Evolutionary conservation across 2,329 filamentous ascomycete genomes (phyloP).

Genomic region (Emmonsiellopsis sp.): DNA sequence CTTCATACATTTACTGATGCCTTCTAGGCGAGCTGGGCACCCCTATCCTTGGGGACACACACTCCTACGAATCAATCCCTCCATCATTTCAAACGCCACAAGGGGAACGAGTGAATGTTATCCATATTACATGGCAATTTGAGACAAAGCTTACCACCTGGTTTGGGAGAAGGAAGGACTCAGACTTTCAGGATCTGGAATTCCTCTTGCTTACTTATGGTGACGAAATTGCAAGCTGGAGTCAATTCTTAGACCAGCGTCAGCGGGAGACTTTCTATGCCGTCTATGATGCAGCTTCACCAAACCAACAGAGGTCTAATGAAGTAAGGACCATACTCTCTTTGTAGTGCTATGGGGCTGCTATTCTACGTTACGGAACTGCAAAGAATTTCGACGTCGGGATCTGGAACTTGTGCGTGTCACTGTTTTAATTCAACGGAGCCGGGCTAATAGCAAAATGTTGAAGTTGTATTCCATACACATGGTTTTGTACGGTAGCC

Average conservation of each 20-base stretch:
- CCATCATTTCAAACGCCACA: slow-evolving; percentile 6
- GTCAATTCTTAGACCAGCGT: slow-evolving; percentile 2
- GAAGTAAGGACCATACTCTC: neutral
- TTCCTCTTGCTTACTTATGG: slow-evolving; percentile 4
- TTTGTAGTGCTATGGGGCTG: neutral
- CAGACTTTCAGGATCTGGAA: slow-evolving; percentile 4
- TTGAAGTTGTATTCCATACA: no score
- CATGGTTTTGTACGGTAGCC: no score
- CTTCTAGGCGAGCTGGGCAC: slow-evolving; percentile 1
- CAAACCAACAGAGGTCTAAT: neutral
- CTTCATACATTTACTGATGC: neutral
- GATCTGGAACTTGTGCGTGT: no score
- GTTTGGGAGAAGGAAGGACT: slow-evolving; percentile 4
- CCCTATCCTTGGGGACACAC: neutral
- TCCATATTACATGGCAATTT: slow-evolving; percentile 5
- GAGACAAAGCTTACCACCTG: slow-evolving; percentile 5
- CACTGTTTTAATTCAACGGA: no score
- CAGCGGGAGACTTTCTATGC: slow-evolving; percentile 5
- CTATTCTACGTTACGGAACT: neutral
- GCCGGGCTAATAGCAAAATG: no score
- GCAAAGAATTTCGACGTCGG: no score
- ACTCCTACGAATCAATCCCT: slow-evolving; percentile 5
- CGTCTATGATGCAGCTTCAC: neutral
- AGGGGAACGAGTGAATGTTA: slow-evolving; percentile 5
- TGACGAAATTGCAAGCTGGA: slow-evolving; percentile 4